phyloP scores from a whole-genome alignment of 768 basidiomycete genomes.

The Termitomyces sp. region DNA sequence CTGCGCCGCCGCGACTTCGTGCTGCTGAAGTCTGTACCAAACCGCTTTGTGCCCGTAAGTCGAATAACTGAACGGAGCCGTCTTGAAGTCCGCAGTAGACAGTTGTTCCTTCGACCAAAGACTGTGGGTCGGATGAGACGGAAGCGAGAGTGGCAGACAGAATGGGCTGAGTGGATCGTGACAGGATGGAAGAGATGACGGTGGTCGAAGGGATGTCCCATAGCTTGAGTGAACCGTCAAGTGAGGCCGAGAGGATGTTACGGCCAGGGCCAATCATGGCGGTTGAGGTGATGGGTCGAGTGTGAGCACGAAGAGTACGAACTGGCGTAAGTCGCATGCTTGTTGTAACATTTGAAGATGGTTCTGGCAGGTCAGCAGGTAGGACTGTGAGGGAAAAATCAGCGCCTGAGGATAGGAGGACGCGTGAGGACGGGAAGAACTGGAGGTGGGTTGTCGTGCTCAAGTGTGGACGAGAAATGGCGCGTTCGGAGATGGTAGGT shows the following conservation, averaged over 20 bases:
- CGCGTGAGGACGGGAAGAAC: constrained; percentile 71
- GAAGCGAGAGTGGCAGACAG: constrained; percentile 41
- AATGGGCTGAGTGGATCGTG: constrained; percentile 33
- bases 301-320: constrained; percentile 64
- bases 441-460: constrained; percentile 52
- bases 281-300: constrained; percentile 57
- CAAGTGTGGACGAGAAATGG: constrained; percentile 39
- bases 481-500: constrained; percentile 23
- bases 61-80: constrained; percentile 54
- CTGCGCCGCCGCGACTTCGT: constrained; percentile 37
- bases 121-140: constrained; percentile 19
- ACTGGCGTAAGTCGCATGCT: constrained; percentile 43
- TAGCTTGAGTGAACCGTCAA: constrained; percentile 64
- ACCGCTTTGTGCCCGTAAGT: constrained; percentile 39
- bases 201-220: constrained; percentile 67
- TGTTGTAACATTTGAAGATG: constrained; percentile 14
- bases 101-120: constrained; percentile 30
- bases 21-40: constrained; percentile 16
- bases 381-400: constrained; percentile 68
- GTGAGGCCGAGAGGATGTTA: constrained; percentile 61
- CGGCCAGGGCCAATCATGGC: constrained; percentile 64
- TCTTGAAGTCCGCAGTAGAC: constrained; percentile 52
- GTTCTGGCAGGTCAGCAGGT: constrained; percentile 45
- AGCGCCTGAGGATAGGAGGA: constrained; percentile 64
- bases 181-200: constrained; percentile 41